phyloP scores from a whole-genome alignment of 768 basidiomycete genomes.

The Tylopilus felleus region DNA sequence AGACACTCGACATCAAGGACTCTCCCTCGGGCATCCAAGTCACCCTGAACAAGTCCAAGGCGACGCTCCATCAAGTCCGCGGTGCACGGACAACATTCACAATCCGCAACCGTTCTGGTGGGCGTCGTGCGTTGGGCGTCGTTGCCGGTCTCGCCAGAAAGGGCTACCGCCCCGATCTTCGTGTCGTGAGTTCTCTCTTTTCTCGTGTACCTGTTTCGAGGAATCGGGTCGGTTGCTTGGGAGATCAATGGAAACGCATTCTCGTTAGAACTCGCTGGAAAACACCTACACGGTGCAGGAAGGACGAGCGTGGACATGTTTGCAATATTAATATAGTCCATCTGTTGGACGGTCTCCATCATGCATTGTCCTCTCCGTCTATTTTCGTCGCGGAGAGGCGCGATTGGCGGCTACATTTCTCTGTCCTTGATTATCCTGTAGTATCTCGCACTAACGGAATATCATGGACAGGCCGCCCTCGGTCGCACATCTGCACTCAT shows the following conservation, averaged over 20 bases:
- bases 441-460: slow-evolving; percentile 41
- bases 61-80: slow-evolving; percentile 48
- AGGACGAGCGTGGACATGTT: slow-evolving; percentile 92
- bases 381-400: slow-evolving; percentile 29
- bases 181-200: slow-evolving; percentile 53
- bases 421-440: slow-evolving; percentile 32
- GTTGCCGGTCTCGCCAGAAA: slow-evolving; percentile 56
- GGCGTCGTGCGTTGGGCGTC: slow-evolving; percentile 67
- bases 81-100: slow-evolving; percentile 45
- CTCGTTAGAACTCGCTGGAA: slow-evolving; percentile 93
- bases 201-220: not conserved
- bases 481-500: slow-evolving; percentile 74
- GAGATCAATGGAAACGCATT: slow-evolving; percentile 48
- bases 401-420: slow-evolving; percentile 24
- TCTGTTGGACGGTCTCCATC: slow-evolving; percentile 21
- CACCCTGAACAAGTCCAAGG: slow-evolving; percentile 61
- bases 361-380: slow-evolving; percentile 29
- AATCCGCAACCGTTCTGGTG: slow-evolving; percentile 67
- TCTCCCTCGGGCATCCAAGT: slow-evolving; percentile 56
- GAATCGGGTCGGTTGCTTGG: not conserved
- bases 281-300: slow-evolving; percentile 57
- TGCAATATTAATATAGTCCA: slow-evolving; percentile 59
- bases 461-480: slow-evolving; percentile 55
- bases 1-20: slow-evolving; percentile 68
- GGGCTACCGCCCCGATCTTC: slow-evolving; percentile 77